Evolutionary conservation across 2,329 filamentous ascomycete species (phyloP).

Genomic region (Trichoderma semiorbis): DNA sequence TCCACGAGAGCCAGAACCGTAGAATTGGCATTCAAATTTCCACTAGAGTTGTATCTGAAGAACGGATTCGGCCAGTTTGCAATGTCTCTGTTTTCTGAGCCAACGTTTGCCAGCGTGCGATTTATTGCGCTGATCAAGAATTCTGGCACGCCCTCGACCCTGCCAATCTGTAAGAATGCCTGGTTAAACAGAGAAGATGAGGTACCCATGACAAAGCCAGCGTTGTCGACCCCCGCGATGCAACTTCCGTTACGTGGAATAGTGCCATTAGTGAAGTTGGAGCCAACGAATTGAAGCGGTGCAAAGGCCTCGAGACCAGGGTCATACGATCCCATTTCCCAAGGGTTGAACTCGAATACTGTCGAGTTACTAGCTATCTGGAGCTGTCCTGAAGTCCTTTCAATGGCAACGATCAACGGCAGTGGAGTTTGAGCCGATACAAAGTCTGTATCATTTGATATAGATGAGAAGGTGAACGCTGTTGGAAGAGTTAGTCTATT

Average conservation of each 20-base stretch:
- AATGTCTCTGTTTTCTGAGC: constrained; percentile 64
- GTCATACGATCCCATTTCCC: constrained; percentile 75
- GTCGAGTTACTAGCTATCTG: constrained; percentile 69
- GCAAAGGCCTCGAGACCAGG: constrained; percentile 69
- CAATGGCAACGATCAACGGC: constrained; percentile 70
- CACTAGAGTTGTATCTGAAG: constrained; percentile 57
- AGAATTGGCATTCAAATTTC: constrained; percentile 54
- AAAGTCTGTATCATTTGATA: constrained; percentile 55
- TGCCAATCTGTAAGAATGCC: constrained; percentile 60
- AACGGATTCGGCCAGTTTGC: constrained; percentile 78
- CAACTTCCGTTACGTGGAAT: constrained; percentile 58
- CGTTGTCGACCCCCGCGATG: constrained; percentile 76
- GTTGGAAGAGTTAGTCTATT: neutral
- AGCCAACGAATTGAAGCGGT: constrained; percentile 68
- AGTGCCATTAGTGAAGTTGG: constrained; percentile 63
- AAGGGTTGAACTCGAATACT: constrained; percentile 74
- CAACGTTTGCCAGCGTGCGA: constrained; percentile 52
- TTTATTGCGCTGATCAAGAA: constrained; percentile 51
- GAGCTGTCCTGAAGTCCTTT: constrained; percentile 57
- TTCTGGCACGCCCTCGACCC: constrained; percentile 40
- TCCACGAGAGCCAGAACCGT: constrained; percentile 68
- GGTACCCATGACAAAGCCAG: constrained; percentile 81
- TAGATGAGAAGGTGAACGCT: constrained; percentile 75
- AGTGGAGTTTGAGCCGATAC: constrained; percentile 61
- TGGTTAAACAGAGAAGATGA: constrained; percentile 82